A percentile compares a stretch with the other conserved stretches of the same genome.
phyloP scores from a whole-genome alignment of 208 protist species.

The Kentomonas sorsogonicus region DNA sequence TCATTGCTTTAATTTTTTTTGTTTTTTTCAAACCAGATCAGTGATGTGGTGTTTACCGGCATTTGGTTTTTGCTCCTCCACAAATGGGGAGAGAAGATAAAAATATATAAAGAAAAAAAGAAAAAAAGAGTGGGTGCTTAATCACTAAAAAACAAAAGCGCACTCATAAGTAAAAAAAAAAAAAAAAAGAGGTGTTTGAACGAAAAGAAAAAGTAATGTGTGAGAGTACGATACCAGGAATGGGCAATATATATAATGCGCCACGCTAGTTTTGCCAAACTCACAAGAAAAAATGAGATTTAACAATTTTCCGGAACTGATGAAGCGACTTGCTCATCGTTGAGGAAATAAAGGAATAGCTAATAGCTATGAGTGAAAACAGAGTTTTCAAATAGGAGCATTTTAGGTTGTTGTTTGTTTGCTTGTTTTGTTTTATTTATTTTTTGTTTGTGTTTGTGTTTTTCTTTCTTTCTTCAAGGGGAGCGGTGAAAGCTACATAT shows the following conservation, averaged over 20 bases:
- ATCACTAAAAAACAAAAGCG: neutral
- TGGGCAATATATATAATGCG: neutral
- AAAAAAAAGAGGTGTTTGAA: neutral
- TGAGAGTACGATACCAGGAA: neutral
- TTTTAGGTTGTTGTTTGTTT: neutral
- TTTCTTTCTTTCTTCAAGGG: neutral
- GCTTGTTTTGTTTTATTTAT: constrained; percentile 1
- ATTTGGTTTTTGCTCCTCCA: neutral
- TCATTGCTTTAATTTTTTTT: too few species aligned
- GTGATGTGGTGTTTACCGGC: neutral
- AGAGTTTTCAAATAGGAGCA: too few species aligned
- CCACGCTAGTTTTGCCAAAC: neutral
- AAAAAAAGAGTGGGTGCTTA: neutral
- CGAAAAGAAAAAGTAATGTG: neutral
- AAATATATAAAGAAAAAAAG: constrained; percentile 1
- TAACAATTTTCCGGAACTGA: neutral
- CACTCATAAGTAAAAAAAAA: neutral
- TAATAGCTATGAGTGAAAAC: too few species aligned
- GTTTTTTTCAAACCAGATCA: neutral
- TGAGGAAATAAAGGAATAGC: too few species aligned
- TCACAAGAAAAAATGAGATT: constrained; percentile 4
- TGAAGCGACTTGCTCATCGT: too few species aligned
- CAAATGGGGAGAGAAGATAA: neutral
- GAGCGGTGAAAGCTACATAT: neutral
- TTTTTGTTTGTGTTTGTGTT: neutral